These are phyloP conservation scores for Chrysoporthe deuterocubensis DNA, from an alignment of 2,329 filamentous ascomycete species.

Conservation along the genomic window DNA sequence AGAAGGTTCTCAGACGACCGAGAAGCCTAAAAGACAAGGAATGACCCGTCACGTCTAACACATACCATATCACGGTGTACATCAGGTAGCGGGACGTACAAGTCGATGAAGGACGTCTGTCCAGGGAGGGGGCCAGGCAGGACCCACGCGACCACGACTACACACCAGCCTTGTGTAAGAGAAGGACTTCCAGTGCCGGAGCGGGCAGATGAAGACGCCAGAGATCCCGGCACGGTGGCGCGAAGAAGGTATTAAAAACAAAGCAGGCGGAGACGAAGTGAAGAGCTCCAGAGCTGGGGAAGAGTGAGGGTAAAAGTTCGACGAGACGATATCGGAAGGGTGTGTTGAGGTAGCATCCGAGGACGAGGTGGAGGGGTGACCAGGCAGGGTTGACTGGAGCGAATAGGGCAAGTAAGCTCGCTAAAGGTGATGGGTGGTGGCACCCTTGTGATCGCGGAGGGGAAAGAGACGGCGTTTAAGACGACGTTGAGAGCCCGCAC, in stretches of 20 bases:
- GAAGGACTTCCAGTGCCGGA: conserved; percentile 11
- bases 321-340: conserved; percentile 28
- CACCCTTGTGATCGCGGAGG: conserved; percentile 24
- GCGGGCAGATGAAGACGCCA: conserved; percentile 17
- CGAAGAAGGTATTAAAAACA: conserved; percentile 12
- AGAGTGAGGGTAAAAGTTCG: conserved; percentile 22
- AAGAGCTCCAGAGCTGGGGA: conserved; percentile 17
- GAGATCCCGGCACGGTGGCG: conserved; percentile 19
- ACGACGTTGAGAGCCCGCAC: conserved; percentile 10
- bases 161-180: conserved; percentile 24
- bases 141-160: conserved; percentile 30
- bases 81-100: not conserved
- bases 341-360: conserved; percentile 27
- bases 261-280: conserved; percentile 2
- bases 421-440: conserved; percentile 28
- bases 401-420: conserved; percentile 27
- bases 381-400: conserved; percentile 24
- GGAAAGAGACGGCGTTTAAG: conserved; percentile 25
- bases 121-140: not conserved
- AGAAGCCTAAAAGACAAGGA: not conserved
- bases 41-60: conserved; percentile 6
- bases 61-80: conserved; percentile 19
- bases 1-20: not conserved
- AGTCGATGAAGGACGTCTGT: conserved; percentile 2
- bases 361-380: conserved; percentile 19